Conservation (phyloP, 1,284 basidiomycete genomes). For the Butyriboletus appendiculatus region DNA sequence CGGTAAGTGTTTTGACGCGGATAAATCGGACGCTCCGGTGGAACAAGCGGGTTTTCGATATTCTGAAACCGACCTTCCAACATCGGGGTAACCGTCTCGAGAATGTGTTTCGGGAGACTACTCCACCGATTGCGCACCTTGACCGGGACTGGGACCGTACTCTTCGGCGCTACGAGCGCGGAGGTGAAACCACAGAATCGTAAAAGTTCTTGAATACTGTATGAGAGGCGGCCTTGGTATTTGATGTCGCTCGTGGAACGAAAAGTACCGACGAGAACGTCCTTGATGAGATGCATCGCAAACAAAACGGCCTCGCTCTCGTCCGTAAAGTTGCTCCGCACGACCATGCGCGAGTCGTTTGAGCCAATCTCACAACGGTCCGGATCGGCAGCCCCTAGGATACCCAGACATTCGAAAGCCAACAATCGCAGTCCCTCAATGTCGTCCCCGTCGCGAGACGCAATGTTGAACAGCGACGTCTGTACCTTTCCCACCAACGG, state of each 20-base stretch:
- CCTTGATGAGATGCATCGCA: conserved; percentile 82
- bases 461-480: conserved; percentile 68
- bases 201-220: conserved; percentile 91
- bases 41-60: conserved; percentile 38
- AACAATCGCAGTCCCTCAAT: conserved; percentile 66
- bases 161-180: conserved; percentile 56
- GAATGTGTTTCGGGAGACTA: conserved; percentile 77
- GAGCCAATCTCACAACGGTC: conserved; percentile 81
- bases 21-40: conserved; percentile 76
- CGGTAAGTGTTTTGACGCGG: conserved; percentile 77
- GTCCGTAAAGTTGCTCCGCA: conserved; percentile 84
- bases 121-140: conserved; percentile 79
- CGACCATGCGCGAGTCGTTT: conserved; percentile 67
- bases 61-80: conserved; percentile 73
- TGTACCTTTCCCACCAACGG: conserved; percentile 73
- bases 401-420: conserved; percentile 90
- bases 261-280: conserved; percentile 91
- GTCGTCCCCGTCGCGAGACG: conserved; percentile 78
- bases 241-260: conserved; percentile 92
- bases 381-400: conserved; percentile 95
- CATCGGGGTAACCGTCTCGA: conserved; percentile 90
- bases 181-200: conserved; percentile 87
- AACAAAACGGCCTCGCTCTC: conserved; percentile 81
- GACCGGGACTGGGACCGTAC: conserved; percentile 54
- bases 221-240: conserved; percentile 90